phyloP scores from a whole-genome alignment of 768 basidiomycete genomes.

The Dentipellis sp. region DNA sequence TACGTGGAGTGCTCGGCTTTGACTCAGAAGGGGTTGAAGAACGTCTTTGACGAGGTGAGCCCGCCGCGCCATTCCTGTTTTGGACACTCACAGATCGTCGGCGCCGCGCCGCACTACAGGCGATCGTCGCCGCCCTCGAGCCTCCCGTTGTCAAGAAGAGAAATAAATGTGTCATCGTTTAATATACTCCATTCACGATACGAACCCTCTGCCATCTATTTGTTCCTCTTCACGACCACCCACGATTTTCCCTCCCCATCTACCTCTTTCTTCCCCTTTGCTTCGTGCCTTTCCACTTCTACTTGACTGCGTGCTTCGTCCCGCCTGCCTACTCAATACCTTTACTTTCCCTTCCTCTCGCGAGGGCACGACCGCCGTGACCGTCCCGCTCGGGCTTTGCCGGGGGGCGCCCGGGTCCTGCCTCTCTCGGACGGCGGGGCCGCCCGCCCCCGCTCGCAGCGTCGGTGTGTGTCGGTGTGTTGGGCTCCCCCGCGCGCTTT shows the following conservation, averaged over 20 bases:
- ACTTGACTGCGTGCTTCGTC: conserved; percentile 9
- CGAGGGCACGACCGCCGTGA: not conserved
- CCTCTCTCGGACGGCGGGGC: too few species aligned
- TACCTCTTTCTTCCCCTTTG: conserved; percentile 9
- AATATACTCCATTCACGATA: conserved; percentile 28
- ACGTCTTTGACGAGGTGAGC: conserved; percentile 98
- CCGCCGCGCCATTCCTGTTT: not conserved
- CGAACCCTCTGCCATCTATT: conserved; percentile 10
- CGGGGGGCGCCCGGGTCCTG: not conserved
- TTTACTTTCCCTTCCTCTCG: conserved; percentile 14
- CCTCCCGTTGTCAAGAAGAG: conserved; percentile 85
- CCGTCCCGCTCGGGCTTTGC: not conserved
- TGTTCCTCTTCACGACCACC: conserved; percentile 8
- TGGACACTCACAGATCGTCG: not conserved
- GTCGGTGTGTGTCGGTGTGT: not conserved
- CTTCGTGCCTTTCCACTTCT: conserved; percentile 4
- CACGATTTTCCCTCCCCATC: conserved; percentile 9
- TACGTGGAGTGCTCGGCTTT: conserved; percentile 99
- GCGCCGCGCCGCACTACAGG: conserved; percentile 35
- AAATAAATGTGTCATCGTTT: conserved; percentile 80
- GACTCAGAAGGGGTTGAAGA: conserved; percentile 99
- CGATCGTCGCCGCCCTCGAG: conserved; percentile 97
- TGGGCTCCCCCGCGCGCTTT: conserved; percentile 4
- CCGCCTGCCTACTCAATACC: conserved; percentile 13
- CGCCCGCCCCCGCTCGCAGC: not conserved